These are phyloP conservation scores for Celoporthe dispersa DNA, from an alignment of 2,329 filamentous ascomycete genomes.

Conservation along the genomic window DNA sequence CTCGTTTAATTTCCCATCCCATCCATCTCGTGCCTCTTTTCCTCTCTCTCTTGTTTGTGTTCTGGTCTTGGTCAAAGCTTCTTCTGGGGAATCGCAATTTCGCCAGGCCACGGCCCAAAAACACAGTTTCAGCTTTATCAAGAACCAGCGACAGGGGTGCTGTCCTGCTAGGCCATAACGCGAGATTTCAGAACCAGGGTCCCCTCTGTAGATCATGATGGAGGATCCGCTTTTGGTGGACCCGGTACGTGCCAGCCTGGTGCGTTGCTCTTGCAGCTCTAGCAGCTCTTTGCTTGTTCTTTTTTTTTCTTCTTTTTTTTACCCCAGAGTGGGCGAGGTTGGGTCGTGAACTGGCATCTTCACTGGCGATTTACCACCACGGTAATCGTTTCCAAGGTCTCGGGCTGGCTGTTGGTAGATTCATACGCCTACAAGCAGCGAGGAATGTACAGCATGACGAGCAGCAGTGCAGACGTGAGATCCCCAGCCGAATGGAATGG, in stretches of 20 bases:
- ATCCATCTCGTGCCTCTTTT: not conserved
- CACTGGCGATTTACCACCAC: not conserved
- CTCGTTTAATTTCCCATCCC: constrained; percentile 1
- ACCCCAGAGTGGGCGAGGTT: not conserved
- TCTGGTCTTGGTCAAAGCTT: constrained; percentile 3
- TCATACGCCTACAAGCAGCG: not conserved
- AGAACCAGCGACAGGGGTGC: not conserved
- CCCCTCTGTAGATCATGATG: not conserved
- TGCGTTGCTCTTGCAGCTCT: too few relatives aligned
- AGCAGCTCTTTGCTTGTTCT: too few relatives aligned
- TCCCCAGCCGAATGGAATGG: not conserved
- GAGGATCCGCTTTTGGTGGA: too few relatives aligned
- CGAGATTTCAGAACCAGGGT: not conserved
- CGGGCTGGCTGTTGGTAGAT: too few relatives aligned
- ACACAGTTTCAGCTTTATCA: constrained; percentile 14
- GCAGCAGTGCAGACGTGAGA: not conserved
- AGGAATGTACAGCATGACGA: not conserved
- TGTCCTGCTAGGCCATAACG: not conserved
- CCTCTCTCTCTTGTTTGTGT: not conserved
- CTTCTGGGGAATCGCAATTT: constrained; percentile 3
- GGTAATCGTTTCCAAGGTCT: too few relatives aligned
- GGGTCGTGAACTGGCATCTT: not conserved
- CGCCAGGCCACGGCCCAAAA: not conserved
- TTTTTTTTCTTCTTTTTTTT: not conserved
- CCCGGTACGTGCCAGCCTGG: too few relatives aligned